phyloP scores from a whole-genome alignment of 345 rosid genomes.

The Bruguiera parviflora region DNA sequence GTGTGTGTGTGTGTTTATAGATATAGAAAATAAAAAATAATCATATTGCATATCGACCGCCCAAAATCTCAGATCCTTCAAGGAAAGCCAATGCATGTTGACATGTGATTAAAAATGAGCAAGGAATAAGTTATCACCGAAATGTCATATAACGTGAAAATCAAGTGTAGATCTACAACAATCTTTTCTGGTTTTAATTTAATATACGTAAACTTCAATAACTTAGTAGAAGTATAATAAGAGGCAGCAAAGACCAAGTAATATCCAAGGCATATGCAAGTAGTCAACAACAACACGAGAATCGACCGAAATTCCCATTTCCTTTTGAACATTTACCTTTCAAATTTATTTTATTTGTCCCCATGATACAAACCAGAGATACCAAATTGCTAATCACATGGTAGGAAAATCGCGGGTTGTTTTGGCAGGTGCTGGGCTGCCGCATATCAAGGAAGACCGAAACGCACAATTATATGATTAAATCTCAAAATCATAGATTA shows the following conservation, averaged over 20 bases:
- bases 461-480: not conserved
- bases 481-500: no score
- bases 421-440: slow-evolving; percentile 49
- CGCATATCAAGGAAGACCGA: slow-evolving; percentile 44
- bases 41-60: not conserved
- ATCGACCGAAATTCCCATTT: slow-evolving; percentile 41
- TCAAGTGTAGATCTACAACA: not conserved
- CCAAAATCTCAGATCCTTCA: slow-evolving; percentile 12
- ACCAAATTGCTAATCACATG: slow-evolving; percentile 51
- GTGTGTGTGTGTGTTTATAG: no score
- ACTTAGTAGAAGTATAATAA: not conserved
- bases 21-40: no score
- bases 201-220: not conserved
- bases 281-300: slow-evolving; percentile 25
- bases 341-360: not conserved
- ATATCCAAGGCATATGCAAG: slow-evolving; percentile 28
- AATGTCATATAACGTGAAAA: not conserved
- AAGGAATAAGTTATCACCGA: not conserved
- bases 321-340: not conserved
- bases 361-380: not conserved
- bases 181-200: not conserved
- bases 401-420: slow-evolving; percentile 52
- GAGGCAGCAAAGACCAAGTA: slow-evolving; percentile 12
- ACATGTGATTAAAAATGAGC: slow-evolving; percentile 1
- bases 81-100: slow-evolving; percentile 23